These are phyloP conservation scores for Trichophyton benhamiae DNA, from an alignment of 2,329 filamentous ascomycete species.

Conservation along the genomic window DNA sequence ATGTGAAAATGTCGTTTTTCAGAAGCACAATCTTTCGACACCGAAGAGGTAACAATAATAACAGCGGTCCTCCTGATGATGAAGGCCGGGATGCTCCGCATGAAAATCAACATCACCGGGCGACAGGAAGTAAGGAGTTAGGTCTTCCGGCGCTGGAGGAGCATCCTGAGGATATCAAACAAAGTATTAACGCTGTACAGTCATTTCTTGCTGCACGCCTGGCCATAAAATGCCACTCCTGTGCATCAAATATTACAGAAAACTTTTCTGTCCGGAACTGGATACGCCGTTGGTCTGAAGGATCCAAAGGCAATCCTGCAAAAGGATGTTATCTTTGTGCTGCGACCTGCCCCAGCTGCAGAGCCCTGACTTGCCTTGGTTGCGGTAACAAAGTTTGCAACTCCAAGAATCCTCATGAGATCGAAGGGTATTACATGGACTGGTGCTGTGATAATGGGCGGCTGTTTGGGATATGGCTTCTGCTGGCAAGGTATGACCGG, in stretches of 20 bases:
- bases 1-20: neutral
- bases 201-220: slow-evolving; percentile 8
- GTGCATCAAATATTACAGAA: slow-evolving; percentile 5
- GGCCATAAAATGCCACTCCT: slow-evolving; percentile 9
- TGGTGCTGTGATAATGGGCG: slow-evolving; percentile 28
- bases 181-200: slow-evolving; percentile 8
- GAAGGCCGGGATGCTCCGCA: neutral
- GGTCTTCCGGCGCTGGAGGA: neutral
- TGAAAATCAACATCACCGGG: neutral
- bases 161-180: slow-evolving; percentile 8
- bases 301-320: neutral
- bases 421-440: slow-evolving; percentile 7
- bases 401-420: neutral
- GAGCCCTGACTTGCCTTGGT: slow-evolving; percentile 10
- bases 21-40: neutral
- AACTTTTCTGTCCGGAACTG: slow-evolving; percentile 8
- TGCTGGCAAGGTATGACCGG: slow-evolving; percentile 29
- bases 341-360: slow-evolving; percentile 8
- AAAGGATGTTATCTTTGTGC: slow-evolving; percentile 7
- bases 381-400: slow-evolving; percentile 9
- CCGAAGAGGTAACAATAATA: neutral
- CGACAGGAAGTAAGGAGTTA: neutral
- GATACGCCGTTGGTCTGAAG: slow-evolving; percentile 8
- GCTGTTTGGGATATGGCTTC: slow-evolving; percentile 25
- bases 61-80: neutral